Base-by-base conservation (phyloP, 75 land plant species). In the Pseudotsuga menziesii region DNA sequence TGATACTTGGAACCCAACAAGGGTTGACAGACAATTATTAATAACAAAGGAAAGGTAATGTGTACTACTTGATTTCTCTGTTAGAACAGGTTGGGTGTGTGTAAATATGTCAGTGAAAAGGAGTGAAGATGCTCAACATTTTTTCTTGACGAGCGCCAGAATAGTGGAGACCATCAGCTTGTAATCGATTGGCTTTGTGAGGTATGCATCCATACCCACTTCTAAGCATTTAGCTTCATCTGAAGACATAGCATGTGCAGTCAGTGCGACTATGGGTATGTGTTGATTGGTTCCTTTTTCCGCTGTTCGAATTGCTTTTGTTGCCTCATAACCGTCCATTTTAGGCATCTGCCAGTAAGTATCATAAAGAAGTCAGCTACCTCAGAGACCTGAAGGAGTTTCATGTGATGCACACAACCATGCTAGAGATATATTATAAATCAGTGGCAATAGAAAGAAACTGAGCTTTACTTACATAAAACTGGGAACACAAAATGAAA, bases 281-380 rank as follows among this genome's bases (percentile, higher is more conserved):
- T 92, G 97, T 36, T 29, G 35, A 8, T 85, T 78, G 16, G 81
- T 85, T 54, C 85, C 89, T 27, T n/a, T 79, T 70, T 94, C 97
- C 3, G 76, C 76, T 77, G 82, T 77, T 41, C 97, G 82, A 22
- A 94, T 92, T 25, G 78, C 88, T 64, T 78, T 88, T 60, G 95
- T 92, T 75, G 97, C 93, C 71, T 88, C 91, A 63, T 92, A 94
- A 3, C 97, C 97, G 82, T 94, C 97, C 93, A 92, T 88, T 81
- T 83, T 87, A 58, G 95, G 95, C 95, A 94, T 94, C 95, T 94
- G 87, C 61, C 78, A 23, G 14, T 41, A 44, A 41, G 41, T 23
- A 41, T 41, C 22, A n/a, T 69, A 17, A 80, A 71, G 7, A 44
- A 8, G 25, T 76, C 16, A 41, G 27, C 1, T 1, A 1, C 29